These are phyloP conservation scores for Fomitopsis serialis DNA, from an alignment of 768 basidiomycete genomes.

Conservation along the genomic window DNA sequence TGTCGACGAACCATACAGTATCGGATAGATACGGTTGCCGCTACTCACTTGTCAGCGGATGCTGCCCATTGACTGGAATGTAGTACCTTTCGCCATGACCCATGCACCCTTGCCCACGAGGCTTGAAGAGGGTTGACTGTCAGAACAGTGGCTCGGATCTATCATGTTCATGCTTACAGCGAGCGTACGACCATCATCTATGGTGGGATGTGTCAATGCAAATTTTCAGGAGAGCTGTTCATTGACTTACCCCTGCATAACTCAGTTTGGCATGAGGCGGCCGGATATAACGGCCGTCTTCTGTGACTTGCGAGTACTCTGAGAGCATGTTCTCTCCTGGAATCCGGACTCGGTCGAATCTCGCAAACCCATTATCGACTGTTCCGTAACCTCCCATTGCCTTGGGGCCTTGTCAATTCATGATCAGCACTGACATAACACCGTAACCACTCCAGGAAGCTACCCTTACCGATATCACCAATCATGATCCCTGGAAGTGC, in stretches of 20 bases:
- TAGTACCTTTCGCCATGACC: constrained; percentile 57
- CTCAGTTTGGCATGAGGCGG: constrained; percentile 72
- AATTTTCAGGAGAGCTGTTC: not conserved
- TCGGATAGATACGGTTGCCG: constrained; percentile 59
- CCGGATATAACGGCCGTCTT: constrained; percentile 56
- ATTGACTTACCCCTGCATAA: constrained; percentile 60
- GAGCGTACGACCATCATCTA: constrained; percentile 76
- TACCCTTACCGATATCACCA: constrained; percentile 58
- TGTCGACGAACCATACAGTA: constrained; percentile 73
- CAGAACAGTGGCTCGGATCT: not conserved
- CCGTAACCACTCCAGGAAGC: not conserved
- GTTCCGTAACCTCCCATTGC: constrained; percentile 42
- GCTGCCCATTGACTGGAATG: not conserved
- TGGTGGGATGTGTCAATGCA: not conserved
- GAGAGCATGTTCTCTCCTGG: constrained; percentile 71
- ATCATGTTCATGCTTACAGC: constrained; percentile 32
- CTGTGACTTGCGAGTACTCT: constrained; percentile 64
- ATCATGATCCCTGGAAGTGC: constrained; percentile 54
- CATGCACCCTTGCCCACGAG: constrained; percentile 63
- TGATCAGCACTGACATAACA: not conserved
- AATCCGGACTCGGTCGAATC: constrained; percentile 60
- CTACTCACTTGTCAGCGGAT: constrained; percentile 20
- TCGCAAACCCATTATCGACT: constrained; percentile 64
- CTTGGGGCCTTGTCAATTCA: constrained; percentile 46
- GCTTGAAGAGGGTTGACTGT: constrained; percentile 25